Conservation (phyloP, 2,329 filamentous ascomycete genomes). For the Leptographium galeiforme region DNA sequence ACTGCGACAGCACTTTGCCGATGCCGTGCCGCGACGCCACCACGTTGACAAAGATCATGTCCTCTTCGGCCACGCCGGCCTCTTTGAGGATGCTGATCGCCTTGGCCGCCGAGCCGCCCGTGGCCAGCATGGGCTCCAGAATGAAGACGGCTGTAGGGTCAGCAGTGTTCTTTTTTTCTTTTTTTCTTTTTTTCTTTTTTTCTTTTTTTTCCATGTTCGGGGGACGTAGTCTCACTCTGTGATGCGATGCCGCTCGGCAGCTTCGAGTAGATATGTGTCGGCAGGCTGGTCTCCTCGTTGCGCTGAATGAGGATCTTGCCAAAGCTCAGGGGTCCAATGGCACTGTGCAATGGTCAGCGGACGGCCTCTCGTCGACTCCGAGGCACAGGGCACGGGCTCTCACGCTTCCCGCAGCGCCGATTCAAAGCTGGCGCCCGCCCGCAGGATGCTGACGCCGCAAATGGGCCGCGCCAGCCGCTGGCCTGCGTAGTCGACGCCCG, state of each 20-base stretch:
- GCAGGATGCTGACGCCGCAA: conserved; percentile 3
- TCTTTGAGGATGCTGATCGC: conserved; percentile 1
- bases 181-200: too few species aligned
- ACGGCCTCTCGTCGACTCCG: too few species aligned
- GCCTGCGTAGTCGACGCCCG: background rate
- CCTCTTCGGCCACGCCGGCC: background rate
- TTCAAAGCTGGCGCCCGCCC: conserved; percentile 2
- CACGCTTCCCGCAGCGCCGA: background rate
- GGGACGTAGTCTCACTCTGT: background rate
- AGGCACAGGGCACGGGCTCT: background rate
- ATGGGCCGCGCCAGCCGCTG: background rate
- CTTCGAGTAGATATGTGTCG: conserved; percentile 1
- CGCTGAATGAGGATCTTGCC: conserved; percentile 3
- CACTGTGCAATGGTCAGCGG: background rate
- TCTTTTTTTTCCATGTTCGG: too few species aligned
- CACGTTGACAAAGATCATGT: conserved; percentile 3
- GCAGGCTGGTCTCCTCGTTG: conserved; percentile 1
- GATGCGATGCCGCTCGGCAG: background rate
- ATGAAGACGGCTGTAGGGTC: background rate
- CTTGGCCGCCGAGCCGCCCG: background rate
- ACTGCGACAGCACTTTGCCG: background rate
- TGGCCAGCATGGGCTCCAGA: conserved; percentile 3
- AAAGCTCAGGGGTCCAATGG: background rate
- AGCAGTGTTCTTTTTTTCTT: background rate
- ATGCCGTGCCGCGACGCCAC: background rate